Base-by-base conservation (phyloP, 345 rosid species). In the Bretschneidera sinensis region DNA sequence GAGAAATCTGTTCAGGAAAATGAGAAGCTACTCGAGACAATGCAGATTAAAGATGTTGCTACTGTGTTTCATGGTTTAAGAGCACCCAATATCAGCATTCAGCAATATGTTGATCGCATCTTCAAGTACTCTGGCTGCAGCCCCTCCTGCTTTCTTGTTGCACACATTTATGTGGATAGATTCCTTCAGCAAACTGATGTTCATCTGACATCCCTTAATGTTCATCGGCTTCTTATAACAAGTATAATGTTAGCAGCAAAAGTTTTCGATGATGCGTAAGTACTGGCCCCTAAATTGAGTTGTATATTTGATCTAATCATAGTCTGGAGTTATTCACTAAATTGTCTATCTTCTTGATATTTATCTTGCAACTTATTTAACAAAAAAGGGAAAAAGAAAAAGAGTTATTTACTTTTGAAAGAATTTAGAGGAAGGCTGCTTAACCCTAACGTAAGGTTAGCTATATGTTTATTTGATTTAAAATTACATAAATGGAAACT, bases 71-170 rank as follows among this genome's bases (percentile, higher is more conserved):
- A 89, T 19, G 96, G 96, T 8, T 51, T 68, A 57, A 82, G 81
- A 69, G 81, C 59, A 0, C 97, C 98, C 6, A 39, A 81, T 18
- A 81, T 92, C 55, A 81, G 76, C 65, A 80, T 92, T 73, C 65
- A 65, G 28, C 81, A 81, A 21, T 92, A 92, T 71, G 61, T 89
- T 52, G 83, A 85, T 53, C 91, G 97, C 49, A 87, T 94, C 55
- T 89, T 87, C 79, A 84, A 83, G 73, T 90, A 94, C 71, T 83
- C 87, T 17, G 66, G 71, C 57, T 94, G 99, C 81, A 92, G 97
- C 55, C 92, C 97, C 0, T 85, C 96, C n/a, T 92, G 99, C 84
- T 92, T 89, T 54, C 77, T 92, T 20, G 58, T 84, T 55, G 96
- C 96, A 0, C 83, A 75, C 51, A 78, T 94, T 61, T 89, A 94